Evolutionary conservation across 768 basidiomycete species (phyloP).

Genomic region (Collybia nuda): DNA sequence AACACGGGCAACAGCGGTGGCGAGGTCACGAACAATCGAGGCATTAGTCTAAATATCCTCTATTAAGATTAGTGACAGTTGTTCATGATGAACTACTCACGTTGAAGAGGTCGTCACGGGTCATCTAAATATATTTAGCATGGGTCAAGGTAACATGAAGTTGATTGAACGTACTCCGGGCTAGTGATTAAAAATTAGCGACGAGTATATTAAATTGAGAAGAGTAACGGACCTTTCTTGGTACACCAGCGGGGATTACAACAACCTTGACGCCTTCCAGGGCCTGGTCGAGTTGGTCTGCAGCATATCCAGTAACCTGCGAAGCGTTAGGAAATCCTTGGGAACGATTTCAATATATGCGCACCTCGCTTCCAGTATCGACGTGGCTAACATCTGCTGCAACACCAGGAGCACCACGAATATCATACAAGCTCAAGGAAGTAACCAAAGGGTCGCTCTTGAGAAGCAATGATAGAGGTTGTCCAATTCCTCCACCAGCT

Average conservation of each 20-base stretch:
- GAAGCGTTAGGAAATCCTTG: conserved; percentile 8
- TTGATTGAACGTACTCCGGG: conserved; percentile 68
- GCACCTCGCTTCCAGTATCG: conserved; percentile 79
- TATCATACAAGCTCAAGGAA: conserved; percentile 88
- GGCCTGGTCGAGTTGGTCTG: conserved; percentile 87
- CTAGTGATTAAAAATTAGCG: conserved; percentile 39
- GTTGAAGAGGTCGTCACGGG: conserved; percentile 96
- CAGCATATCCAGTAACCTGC: conserved; percentile 77
- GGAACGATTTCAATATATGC: conserved; percentile 20
- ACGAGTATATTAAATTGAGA: conserved; percentile 1
- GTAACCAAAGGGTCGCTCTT: conserved; percentile 91
- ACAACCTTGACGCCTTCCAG: conserved; percentile 90
- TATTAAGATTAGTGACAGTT: not conserved
- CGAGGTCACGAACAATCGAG: conserved; percentile 96
- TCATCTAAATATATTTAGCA: conserved; percentile 64
- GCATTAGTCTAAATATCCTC: conserved; percentile 76
- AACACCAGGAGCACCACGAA: conserved; percentile 94
- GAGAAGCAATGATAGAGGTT: conserved; percentile 91
- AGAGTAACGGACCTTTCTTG: conserved; percentile 77
- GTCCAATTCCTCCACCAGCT: conserved; percentile 98
- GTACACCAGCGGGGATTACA: conserved; percentile 98
- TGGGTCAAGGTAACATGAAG: conserved; percentile 3
- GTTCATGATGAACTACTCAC: conserved; percentile 42
- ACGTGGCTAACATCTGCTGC: conserved; percentile 97
- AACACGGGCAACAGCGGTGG: conserved; percentile 80